phyloP scores from a whole-genome alignment of 345 rosid genomes.

The Salix exigua region DNA sequence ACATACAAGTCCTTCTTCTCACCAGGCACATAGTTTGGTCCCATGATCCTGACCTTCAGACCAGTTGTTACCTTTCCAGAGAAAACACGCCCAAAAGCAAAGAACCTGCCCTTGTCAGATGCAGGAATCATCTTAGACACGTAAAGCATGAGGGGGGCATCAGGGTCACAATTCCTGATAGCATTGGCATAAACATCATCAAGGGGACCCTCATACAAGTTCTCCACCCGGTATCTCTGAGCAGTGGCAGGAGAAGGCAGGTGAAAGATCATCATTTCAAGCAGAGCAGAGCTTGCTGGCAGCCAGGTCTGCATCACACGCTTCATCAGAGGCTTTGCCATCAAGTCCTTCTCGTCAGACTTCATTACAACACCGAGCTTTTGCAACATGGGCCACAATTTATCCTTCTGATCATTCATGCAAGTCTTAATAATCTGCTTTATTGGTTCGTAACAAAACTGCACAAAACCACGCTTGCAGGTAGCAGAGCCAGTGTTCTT shows the following conservation, averaged over 20 bases:
- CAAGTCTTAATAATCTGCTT: conserved; percentile 72
- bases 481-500: conserved; percentile 62
- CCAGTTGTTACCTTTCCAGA: conserved; percentile 72
- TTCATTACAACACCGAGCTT: conserved; percentile 69
- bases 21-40: conserved; percentile 79
- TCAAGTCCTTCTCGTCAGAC: conserved; percentile 67
- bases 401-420: conserved; percentile 85
- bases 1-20: conserved; percentile 71
- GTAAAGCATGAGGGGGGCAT: conserved; percentile 81
- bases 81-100: conserved; percentile 79
- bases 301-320: conserved; percentile 94
- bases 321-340: conserved; percentile 79
- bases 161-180: conserved; percentile 71
- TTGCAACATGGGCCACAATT: conserved; percentile 76
- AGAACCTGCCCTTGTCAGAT: conserved; percentile 77
- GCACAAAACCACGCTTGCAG: conserved; percentile 85
- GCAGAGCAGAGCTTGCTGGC: conserved; percentile 66
- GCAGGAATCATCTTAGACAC: conserved; percentile 93
- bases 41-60: conserved; percentile 78
- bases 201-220: conserved; percentile 79
- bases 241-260: conserved; percentile 71
- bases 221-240: conserved; percentile 79
- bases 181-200: conserved; percentile 70
- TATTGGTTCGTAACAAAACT: conserved; percentile 84
- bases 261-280: conserved; percentile 87